Evolutionary conservation across 1,139 yeast species (phyloP).

Genomic region (Debaryomycetaceae sp.): DNA sequence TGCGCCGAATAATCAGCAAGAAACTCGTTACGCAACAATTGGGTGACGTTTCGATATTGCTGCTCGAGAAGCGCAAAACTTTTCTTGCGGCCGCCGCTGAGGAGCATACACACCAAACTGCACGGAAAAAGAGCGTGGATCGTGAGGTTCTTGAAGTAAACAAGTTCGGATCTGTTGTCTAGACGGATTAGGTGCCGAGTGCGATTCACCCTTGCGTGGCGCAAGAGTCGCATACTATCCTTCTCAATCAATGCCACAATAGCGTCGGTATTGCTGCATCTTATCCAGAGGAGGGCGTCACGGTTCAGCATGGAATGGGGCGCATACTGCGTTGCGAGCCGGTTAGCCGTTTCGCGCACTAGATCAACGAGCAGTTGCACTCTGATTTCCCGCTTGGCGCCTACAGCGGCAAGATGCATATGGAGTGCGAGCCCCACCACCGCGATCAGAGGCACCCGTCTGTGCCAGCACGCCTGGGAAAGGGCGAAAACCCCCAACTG

Average conservation of each 20-base stretch:
- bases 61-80: conserved; percentile 14
- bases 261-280: not conserved
- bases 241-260: conserved; percentile 13
- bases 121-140: conserved; percentile 31
- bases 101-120: conserved; percentile 24
- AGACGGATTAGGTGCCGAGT: conserved; percentile 17
- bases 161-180: conserved; percentile 28
- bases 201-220: conserved; percentile 22
- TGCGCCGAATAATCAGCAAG: conserved; percentile 33
- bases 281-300: conserved; percentile 9
- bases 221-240: conserved; percentile 24
- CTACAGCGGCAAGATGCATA: conserved; percentile 17
- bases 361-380: conserved; percentile 20
- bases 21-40: conserved; percentile 33
- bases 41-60: conserved; percentile 25
- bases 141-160: conserved; percentile 33
- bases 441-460: conserved; percentile 28
- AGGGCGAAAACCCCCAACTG: conserved; percentile 32
- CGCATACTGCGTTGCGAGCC: conserved; percentile 14
- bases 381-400: conserved; percentile 5
- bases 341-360: conserved; percentile 13
- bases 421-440: conserved; percentile 30
- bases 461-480: conserved; percentile 28
- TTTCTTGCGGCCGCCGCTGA: conserved; percentile 3
- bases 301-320: conserved; percentile 13